These are phyloP conservation scores for Umbelopsis ramanniana DNA, from an alignment of 192 early-diverging fungal species.

Conservation along the genomic window DNA sequence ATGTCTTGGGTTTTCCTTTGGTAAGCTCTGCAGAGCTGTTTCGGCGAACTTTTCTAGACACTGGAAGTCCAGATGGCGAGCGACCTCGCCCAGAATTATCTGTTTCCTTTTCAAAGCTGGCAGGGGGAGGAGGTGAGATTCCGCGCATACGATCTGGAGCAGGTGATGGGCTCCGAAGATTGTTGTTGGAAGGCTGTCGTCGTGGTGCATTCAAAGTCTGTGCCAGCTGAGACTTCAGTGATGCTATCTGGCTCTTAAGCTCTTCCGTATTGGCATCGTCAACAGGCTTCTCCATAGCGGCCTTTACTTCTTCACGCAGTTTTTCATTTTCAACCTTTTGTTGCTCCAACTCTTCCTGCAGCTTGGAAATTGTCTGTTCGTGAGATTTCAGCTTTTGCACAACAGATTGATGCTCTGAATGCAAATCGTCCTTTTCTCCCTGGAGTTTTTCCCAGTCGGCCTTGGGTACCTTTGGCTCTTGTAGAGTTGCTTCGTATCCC, in stretches of 20 bases:
- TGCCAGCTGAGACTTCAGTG: conserved; percentile 71
- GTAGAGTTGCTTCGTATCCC: conserved; percentile 46
- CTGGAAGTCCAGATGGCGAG: conserved; percentile 23
- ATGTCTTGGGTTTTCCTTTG: conserved; percentile 35
- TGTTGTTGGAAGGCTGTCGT: conserved; percentile 5
- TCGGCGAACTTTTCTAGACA: conserved; percentile 41
- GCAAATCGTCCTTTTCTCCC: conserved; percentile 63
- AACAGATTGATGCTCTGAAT: conserved; percentile 61
- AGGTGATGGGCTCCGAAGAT: conserved; percentile 9
- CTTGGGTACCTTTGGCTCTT: conserved; percentile 62
- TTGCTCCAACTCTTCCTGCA: conserved; percentile 57
- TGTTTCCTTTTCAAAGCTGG: not conserved
- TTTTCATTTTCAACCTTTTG: conserved; percentile 70
- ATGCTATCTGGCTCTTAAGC: conserved; percentile 76
- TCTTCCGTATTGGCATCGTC: conserved; percentile 64
- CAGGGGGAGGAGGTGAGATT: conserved; percentile 11
- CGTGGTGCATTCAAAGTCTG: conserved; percentile 56
- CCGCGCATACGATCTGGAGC: conserved; percentile 5
- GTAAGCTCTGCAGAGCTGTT: conserved; percentile 54
- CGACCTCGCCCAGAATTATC: conserved; percentile 20
- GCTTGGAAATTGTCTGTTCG: conserved; percentile 67
- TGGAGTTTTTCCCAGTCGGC: conserved; percentile 61
- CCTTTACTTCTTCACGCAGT: conserved; percentile 45
- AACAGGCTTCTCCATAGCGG: conserved; percentile 34
- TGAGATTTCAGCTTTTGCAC: conserved; percentile 60